Conservation (phyloP, 495 filamentous ascomycete species). For the Glonium stellatum region DNA sequence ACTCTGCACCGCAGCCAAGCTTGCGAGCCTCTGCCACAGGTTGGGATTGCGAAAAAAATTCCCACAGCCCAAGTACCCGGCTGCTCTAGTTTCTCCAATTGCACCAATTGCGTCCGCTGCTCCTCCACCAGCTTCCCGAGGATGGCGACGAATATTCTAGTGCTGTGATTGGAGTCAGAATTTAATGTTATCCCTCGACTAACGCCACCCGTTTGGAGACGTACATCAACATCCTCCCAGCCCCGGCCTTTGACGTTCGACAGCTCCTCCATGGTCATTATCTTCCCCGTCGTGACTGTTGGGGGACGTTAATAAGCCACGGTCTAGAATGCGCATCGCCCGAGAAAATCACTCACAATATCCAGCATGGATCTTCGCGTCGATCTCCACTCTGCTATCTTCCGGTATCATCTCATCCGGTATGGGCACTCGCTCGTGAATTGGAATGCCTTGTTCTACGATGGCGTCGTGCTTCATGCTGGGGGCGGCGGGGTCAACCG, state of each 20-base stretch:
- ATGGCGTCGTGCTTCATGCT: conserved; percentile 99
- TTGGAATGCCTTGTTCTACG: conserved; percentile 89
- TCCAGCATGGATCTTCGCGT: conserved; percentile 95
- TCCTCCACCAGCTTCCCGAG: not conserved
- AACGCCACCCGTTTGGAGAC: conserved; percentile 13
- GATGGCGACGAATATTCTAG: not conserved
- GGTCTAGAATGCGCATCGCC: not conserved
- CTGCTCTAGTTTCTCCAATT: too few species aligned
- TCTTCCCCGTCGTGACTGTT: conserved; percentile 72
- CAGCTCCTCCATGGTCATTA: conserved; percentile 81
- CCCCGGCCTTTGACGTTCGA: conserved; percentile 77
- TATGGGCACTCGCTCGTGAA: conserved; percentile 86
- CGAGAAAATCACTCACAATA: conserved; percentile 47
- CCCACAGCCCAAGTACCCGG: too few species aligned
- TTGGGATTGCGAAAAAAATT: too few species aligned
- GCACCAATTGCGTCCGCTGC: not conserved
- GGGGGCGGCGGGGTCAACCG: conserved; percentile 18
- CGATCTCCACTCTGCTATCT: conserved; percentile 94
- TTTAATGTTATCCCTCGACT: not conserved
- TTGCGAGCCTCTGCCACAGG: not conserved
- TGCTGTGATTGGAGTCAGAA: not conserved
- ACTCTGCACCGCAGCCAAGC: not conserved
- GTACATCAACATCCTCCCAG: conserved; percentile 74
- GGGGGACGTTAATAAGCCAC: not conserved
- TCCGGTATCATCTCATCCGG: conserved; percentile 91